A percentile compares a stretch with the other conserved stretches of the same genome.
Evolutionary conservation across 257 asterid genomes (phyloP).

Genomic region (Ballota nigra): DNA sequence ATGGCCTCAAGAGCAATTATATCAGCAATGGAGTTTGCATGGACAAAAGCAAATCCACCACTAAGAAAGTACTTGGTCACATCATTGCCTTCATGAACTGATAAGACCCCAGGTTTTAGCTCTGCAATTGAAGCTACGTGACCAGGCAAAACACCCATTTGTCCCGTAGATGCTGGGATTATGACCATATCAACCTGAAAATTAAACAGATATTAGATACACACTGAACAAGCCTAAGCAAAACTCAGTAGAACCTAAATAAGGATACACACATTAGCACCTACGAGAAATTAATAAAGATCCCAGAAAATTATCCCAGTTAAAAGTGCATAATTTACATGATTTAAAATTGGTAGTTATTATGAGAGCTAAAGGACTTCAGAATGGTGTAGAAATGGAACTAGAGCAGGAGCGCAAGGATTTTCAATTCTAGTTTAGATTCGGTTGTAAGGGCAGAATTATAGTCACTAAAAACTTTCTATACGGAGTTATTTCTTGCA

Average conservation of each 20-base stretch:
- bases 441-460: neutral
- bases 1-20: slow-evolving; percentile 73
- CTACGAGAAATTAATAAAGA: too few relatives aligned
- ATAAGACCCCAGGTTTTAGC: slow-evolving; percentile 69
- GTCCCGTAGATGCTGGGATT: slow-evolving; percentile 80
- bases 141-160: slow-evolving; percentile 93
- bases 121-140: slow-evolving; percentile 89
- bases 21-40: slow-evolving; percentile 74
- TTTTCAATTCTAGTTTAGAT: neutral
- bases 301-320: neutral
- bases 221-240: neutral
- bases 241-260: neutral
- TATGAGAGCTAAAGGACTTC: neutral
- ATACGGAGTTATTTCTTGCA: neutral
- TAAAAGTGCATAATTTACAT: neutral
- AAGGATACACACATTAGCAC: neutral
- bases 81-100: slow-evolving; percentile 78
- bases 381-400: neutral
- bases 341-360: neutral
- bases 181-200: slow-evolving; percentile 90
- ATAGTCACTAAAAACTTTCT: too few relatives aligned
- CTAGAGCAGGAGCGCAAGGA: neutral
- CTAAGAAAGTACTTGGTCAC: slow-evolving; percentile 67
- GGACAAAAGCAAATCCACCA: slow-evolving; percentile 77
- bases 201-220: neutral